These are phyloP conservation scores for Phaffia tasmanica DNA, from an alignment of 768 basidiomycete genomes.

Conservation along the genomic window DNA sequence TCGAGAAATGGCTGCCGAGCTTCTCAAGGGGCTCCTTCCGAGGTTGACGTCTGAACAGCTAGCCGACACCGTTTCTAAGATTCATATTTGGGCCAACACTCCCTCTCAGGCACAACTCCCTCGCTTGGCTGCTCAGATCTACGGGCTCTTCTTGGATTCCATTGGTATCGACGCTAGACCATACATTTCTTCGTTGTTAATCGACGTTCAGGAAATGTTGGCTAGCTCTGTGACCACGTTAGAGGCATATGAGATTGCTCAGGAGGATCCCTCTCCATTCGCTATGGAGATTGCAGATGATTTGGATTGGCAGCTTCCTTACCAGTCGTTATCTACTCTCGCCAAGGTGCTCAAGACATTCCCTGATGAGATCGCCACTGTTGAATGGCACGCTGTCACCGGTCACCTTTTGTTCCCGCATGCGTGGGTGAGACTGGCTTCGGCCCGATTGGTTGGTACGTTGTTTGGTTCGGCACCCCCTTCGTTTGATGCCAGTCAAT, in stretches of 20 bases:
- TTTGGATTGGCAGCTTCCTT: constrained; percentile 68
- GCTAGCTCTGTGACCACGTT: constrained; percentile 30
- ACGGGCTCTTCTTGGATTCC: constrained; percentile 66
- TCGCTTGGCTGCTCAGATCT: constrained; percentile 68
- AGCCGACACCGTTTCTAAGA: constrained; percentile 52
- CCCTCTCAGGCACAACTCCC: constrained; percentile 51
- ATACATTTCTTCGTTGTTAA: constrained; percentile 25
- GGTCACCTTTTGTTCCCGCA: constrained; percentile 75
- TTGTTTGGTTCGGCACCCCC: constrained; percentile 46
- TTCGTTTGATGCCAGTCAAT: constrained; percentile 17
- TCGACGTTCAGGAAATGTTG: constrained; percentile 23
- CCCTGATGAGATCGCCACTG: constrained; percentile 33
- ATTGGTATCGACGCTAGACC: constrained; percentile 39
- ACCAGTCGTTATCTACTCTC: constrained; percentile 61
- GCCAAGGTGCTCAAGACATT: constrained; percentile 50
- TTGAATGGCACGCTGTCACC: constrained; percentile 52
- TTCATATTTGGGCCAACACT: constrained; percentile 69
- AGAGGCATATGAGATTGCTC: constrained; percentile 38
- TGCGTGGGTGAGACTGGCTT: constrained; percentile 78
- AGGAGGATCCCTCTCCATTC: constrained; percentile 36
- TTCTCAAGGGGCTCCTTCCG: constrained; percentile 64
- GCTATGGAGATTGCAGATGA: constrained; percentile 39
- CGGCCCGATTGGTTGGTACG: constrained; percentile 62
- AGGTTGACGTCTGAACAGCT: constrained; percentile 55
- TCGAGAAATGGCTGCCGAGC: constrained; percentile 71